Evolutionary conservation across 2,329 filamentous ascomycete genomes (phyloP), one percentile per base, ranked within the genome.

Genomic region (Colletotrichum viniferum): DNA sequence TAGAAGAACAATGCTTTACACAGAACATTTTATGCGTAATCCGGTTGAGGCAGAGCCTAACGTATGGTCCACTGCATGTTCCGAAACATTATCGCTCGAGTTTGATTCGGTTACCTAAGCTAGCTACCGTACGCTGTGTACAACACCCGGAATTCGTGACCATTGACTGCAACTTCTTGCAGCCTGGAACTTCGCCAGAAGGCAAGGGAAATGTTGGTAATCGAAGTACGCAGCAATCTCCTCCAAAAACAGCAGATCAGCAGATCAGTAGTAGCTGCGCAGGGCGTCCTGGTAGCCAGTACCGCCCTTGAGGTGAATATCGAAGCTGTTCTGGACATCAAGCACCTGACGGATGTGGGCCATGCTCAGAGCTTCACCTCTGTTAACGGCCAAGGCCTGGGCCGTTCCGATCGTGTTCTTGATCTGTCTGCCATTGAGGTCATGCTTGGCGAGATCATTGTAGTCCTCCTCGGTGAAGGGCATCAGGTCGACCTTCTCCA

Each of bases 391-490:
- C 21, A 98, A 88, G 0, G 94, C 94, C 83, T 98, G 95, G 3
- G 95, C 94, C 0, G 94, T 96, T 71, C 94, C 91, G 65, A 97
- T 92, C 8, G 94, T 93, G 82, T 98, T 98, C 87, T 98, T 97
- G 88, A 97, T 98, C 90, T 96, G 88, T 14, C 89, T 86, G 13
- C 89, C 89, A 77, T 91, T 91, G 74, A 91, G 88, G 43, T 93
- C 92, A 81, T 94, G 90, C 64, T 92, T 90, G 1, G 93, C 91
- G 24, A 98, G 86, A 38, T 85, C 83, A 63, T 92, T 90, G 78
- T 92, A 92, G 80, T 97, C 94, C 10, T 91, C 89, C 5, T 94
- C 92, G 3, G 86, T 88, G 80, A 96, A 94, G 78, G 92, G 90
- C 2, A 90, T 87, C 18, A 75, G 69, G 76, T 90, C 87, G 18